Evolutionary conservation across 257 asterid species (phyloP), one percentile per base, ranked within the genome.

Genomic region (Cordia subcordata): DNA sequence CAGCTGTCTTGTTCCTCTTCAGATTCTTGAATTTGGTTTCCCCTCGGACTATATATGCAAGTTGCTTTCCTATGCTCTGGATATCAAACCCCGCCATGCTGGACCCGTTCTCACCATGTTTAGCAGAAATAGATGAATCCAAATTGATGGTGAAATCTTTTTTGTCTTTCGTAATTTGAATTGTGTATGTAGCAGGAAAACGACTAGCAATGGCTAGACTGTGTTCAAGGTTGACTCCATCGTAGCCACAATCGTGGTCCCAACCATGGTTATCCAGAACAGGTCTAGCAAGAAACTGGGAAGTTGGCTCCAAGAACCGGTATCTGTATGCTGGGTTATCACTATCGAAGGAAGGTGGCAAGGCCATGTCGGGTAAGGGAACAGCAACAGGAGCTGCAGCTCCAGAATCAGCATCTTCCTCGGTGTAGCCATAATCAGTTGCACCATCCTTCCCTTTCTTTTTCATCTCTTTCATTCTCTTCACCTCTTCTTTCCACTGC

Each of bases 211-310:
- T 63, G 11, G 97, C 95, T 11, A 82, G 73, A 67, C 72, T 75
- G 61, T 92, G 97, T 55, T 92, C 99, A 11, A 92, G 70, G 73
- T 92, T 92, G 75, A 92, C 99, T 16, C 99, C 99, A 47, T 92
- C 99, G 33, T 92, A 92, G 27, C 99, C 99, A 54, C 95, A 92
- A 71, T 92, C 99, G 53, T 92, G 99, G 78, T 92, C 99, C 99
- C 99, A 92, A 6, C 99, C 97, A 37, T 86, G 97, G 57, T 82
- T 76, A 49, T 92, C 99, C 20, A 92, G 79, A 67, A 92, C 99
- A 2, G 99, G 99, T 73, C 99, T 75, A 0, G 95, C 99, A 44
- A 86, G 95, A 66, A 92, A 86, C 82, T 86, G 97, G 0, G 99
- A 92, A 19, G 96, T 92, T 53, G 99, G 96, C 80, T 92, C 99